Percentiles rank a stretch among this genome's conserved stretches.
These are phyloP conservation scores for Lupinus albus DNA, from an alignment of 306 rosid species.

Conservation along the genomic window DNA sequence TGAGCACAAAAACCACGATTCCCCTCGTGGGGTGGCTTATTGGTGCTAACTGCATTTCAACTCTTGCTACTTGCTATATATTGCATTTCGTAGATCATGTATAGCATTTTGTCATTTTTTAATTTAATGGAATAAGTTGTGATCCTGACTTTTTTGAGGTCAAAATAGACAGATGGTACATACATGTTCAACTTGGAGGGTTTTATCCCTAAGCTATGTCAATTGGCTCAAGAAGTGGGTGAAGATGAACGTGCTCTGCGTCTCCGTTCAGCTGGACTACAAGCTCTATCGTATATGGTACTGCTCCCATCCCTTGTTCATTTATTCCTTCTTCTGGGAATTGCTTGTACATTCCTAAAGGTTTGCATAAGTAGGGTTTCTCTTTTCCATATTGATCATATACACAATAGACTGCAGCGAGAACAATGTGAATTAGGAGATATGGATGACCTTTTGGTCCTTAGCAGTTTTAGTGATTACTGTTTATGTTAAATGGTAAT, in stretches of 20 bases:
- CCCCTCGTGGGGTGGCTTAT: neutral
- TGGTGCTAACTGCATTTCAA: conserved; percentile 27
- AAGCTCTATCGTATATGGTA: conserved; percentile 82
- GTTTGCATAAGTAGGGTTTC: conserved; percentile 16
- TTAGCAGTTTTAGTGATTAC: conserved; percentile 27
- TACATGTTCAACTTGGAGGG: conserved; percentile 95
- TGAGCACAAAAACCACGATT: neutral
- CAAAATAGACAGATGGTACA: conserved; percentile 75
- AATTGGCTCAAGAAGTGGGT: conserved; percentile 83
- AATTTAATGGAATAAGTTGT: conserved; percentile 8
- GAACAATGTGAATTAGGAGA: conserved; percentile 18
- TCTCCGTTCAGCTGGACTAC: conserved; percentile 83
- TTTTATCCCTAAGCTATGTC: conserved; percentile 83
- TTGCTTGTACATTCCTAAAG: conserved; percentile 11
- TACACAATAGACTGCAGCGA: conserved; percentile 9
- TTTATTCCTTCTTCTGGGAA: conserved; percentile 17
- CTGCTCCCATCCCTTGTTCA: conserved; percentile 34
- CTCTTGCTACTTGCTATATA: conserved; percentile 23
- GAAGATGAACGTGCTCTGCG: conserved; percentile 60
- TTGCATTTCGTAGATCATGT: conserved; percentile 25
- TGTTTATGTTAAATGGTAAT: conserved; percentile 16
- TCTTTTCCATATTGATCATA: conserved; percentile 9
- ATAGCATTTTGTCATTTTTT: conserved; percentile 1
- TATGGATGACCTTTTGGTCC: conserved; percentile 10
- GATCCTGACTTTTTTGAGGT: conserved; percentile 55